Base-by-base conservation (phyloP, 2,329 filamentous ascomycete species). In the Penicillium sp. region DNA sequence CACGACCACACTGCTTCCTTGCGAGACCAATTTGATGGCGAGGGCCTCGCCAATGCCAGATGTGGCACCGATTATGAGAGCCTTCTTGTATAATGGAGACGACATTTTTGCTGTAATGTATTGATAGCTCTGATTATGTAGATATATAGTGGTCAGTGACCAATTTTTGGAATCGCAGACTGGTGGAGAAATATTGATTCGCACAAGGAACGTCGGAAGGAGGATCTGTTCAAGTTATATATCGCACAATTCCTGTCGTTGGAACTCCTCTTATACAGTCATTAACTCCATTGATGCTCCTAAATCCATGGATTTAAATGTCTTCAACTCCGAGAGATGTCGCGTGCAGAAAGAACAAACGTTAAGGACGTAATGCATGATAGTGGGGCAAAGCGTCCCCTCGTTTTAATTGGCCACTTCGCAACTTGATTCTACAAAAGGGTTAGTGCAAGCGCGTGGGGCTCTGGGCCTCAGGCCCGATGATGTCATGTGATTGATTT, bases 1-100 rank as follows among this genome's bases (percentile, higher is more conserved):
- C 3, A 79, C 71, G 42, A 83, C 75, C 40, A 81, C 74, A 18
- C 70, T 69, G 56, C 74, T 75, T 30, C 77, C 79, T 58, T 78
- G 74, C 48, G 75, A 63, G 8, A 83, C 68, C 21, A 83, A 67
- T 60, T 74, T 77, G 28, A 74, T 70, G 3, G 80, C 78, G 14
- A 83, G 72, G 5, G 79, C 79, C 60, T 75, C 69, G 49, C 81
- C 74, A 50, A 76, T 76, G 21, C 73, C 73, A 26, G 68, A 70
- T 6, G 71, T 74, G 38, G 80, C 81, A n/a, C 81, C 81, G 9
- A 83, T 69, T 26, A 83, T 66, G 8, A 83, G 74, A 20, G 81
- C 73, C 66, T 81, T 81, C 61, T 77, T 79, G 70, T 81, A 82
- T 28, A 59, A 40, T 38, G 67, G 67, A 58, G 78, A 70, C 59